Conservation (phyloP, 371 early-diverging fungal genomes). For the Apophysomyces variabilis region DNA sequence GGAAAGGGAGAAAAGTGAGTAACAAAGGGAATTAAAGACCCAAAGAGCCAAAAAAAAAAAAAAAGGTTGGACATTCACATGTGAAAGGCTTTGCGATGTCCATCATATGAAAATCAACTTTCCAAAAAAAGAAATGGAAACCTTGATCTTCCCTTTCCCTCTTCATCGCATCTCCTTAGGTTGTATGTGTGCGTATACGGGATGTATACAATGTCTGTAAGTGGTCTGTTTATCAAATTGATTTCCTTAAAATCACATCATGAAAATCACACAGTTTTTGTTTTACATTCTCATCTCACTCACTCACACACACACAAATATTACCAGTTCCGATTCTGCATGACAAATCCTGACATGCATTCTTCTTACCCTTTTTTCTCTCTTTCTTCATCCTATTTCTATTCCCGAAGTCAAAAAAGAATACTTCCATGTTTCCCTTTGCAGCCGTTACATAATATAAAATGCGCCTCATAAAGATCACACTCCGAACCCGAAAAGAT, state of each 20-base stretch:
- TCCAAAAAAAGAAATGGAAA: conserved; percentile 13
- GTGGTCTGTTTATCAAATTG: too few relatives aligned
- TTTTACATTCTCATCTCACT: background rate
- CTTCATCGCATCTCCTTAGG: background rate
- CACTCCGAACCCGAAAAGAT: background rate
- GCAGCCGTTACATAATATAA: background rate
- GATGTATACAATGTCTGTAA: too few relatives aligned
- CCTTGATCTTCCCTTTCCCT: conserved; percentile 8
- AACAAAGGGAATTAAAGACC: conserved; percentile 10
- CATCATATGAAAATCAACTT: background rate
- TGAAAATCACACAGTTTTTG: background rate
- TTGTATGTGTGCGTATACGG: background rate
- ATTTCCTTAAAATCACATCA: background rate
- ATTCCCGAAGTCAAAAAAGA: too few relatives aligned
- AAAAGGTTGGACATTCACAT: conserved; percentile 13
- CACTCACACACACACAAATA: background rate
- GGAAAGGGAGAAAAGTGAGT: conserved; percentile 16
- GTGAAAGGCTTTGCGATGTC: conserved; percentile 17
- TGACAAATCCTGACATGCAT: conserved; percentile 9
- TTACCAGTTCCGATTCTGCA: conserved; percentile 3
- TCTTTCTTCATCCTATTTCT: background rate
- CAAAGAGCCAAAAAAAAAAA: background rate
- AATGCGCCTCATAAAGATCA: background rate
- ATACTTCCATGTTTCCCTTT: too few relatives aligned
- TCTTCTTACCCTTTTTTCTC: background rate